Conservation (phyloP, 345 rosid species). For the Citrus reticulata region DNA sequence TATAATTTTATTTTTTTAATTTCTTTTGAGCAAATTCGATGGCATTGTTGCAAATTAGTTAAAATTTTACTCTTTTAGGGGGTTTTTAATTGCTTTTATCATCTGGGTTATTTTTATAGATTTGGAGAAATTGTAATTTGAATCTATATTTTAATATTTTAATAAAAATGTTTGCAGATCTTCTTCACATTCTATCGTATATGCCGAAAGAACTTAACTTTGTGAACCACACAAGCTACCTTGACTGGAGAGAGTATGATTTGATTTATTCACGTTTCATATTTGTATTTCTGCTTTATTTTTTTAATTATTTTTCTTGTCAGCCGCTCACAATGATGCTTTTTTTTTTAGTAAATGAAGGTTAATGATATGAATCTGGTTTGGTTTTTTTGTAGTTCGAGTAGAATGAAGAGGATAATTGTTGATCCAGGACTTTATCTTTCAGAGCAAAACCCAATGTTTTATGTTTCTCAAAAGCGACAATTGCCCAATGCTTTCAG, state of each 20-base stretch:
- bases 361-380: not conserved
- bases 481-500: slow-evolving; percentile 71
- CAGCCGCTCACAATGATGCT: not conserved
- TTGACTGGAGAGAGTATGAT: slow-evolving; percentile 96
- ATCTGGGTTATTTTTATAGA: not conserved
- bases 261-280: not conserved
- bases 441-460: slow-evolving; percentile 62
- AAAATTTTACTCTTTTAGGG: not conserved
- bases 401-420: slow-evolving; percentile 75
- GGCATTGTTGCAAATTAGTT: not conserved
- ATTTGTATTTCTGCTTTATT: not conserved
- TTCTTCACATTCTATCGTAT: slow-evolving; percentile 87
- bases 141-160: not conserved
- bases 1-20: slow-evolving; percentile 16
- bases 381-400: slow-evolving; percentile 49
- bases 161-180: slow-evolving; percentile 50
- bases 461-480: slow-evolving; percentile 78
- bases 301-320: no score
- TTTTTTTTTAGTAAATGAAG: not conserved
- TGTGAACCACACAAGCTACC: slow-evolving; percentile 75
- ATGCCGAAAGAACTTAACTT: slow-evolving; percentile 81
- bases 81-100: not conserved
- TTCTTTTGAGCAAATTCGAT: not conserved
- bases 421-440: slow-evolving; percentile 97
- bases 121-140: not conserved